Evolutionary conservation across 2,329 filamentous ascomycete genomes (phyloP).

Genomic region (Penicillium sp.): DNA sequence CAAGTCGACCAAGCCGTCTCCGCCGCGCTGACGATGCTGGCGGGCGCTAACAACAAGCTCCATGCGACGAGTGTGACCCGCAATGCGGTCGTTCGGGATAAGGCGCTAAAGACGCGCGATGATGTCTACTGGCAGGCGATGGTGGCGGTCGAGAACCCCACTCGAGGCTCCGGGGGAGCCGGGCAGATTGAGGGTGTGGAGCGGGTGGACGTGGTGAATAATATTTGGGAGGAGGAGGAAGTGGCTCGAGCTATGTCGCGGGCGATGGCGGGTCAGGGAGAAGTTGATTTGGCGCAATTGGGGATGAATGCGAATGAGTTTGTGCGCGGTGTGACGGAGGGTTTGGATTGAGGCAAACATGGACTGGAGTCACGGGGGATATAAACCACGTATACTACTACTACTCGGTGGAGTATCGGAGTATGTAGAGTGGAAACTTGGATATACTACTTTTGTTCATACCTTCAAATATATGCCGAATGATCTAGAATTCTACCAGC

Average conservation of each 20-base stretch:
- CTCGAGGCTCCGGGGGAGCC: conserved; percentile 67
- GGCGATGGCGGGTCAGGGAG: conserved; percentile 72
- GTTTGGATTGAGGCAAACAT: conserved; percentile 38
- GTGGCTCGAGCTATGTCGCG: conserved; percentile 69
- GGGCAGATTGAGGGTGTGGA: conserved; percentile 61
- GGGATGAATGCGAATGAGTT: conserved; percentile 52
- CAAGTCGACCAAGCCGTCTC: conserved; percentile 64
- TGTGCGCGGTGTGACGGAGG: conserved; percentile 51
- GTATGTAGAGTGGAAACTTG: neutral
- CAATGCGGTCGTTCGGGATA: conserved; percentile 79
- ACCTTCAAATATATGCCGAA: too few species aligned
- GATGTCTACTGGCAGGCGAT: conserved; percentile 74
- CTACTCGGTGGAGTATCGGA: too few species aligned
- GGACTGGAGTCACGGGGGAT: too few species aligned
- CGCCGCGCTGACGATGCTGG: conserved; percentile 61
- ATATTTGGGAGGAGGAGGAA: conserved; percentile 73
- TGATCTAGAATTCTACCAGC: too few species aligned
- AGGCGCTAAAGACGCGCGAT: conserved; percentile 68
- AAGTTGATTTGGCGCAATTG: conserved; percentile 50
- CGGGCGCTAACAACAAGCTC: conserved; percentile 68
- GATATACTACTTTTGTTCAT: neutral
- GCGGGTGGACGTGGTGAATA: conserved; percentile 64
- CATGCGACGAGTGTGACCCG: conserved; percentile 75
- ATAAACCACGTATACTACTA: neutral
- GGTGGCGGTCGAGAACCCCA: conserved; percentile 64